Base-by-base conservation (phyloP, 2,329 filamentous ascomycete species). In the Dissoconium aciculare region DNA sequence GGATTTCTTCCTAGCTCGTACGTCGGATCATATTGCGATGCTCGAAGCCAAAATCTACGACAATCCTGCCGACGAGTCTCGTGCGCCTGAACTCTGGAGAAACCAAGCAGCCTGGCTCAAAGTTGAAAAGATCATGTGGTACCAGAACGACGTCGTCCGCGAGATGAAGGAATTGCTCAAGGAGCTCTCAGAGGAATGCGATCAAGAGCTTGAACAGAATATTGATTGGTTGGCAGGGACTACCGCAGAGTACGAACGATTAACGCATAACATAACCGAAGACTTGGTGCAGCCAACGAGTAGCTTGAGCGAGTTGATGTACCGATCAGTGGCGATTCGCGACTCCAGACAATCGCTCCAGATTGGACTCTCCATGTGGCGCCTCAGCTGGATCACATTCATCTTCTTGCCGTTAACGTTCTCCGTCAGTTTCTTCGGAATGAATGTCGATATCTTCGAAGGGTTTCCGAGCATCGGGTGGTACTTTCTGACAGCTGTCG, bases 371-470 rank as follows among this genome's bases (percentile, higher is more conserved):
- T 57, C 52, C 40, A 66, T 66, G 62, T 63, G 55, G 62, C 53
- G 74, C 13, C 64, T 74, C 11, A 68, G 71, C 27, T 74, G 73
- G 30, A 78, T 75, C 11, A 79, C 77, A 30, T 80, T 85, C 51
- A 85, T 87, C 51, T 63, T 82, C 46, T 73, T 81, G 49, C 69
- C 65, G 0, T 47, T 67, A 6, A 68, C 63, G 1, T 67, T 66
- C 38, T 55, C 64, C 10, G 54, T 53, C 3, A 58, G 58, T 8
- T 60, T 64, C 44, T 65, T 63, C 37, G 62, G 61, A 25, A 66
- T 67, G 63, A 67, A 68, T 40, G 63, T 67, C 11, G 53, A 59
- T 36, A 53, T 54, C 1, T 64, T 67, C 33, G 41, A 24, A 3
- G 33, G 52, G 28, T 50, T 57, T 21, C 62, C 60, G 1, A 50